Evolutionary conservation across 148 eudicot genomes (phyloP).

Genomic region (Heliamphora exappendiculata): DNA sequence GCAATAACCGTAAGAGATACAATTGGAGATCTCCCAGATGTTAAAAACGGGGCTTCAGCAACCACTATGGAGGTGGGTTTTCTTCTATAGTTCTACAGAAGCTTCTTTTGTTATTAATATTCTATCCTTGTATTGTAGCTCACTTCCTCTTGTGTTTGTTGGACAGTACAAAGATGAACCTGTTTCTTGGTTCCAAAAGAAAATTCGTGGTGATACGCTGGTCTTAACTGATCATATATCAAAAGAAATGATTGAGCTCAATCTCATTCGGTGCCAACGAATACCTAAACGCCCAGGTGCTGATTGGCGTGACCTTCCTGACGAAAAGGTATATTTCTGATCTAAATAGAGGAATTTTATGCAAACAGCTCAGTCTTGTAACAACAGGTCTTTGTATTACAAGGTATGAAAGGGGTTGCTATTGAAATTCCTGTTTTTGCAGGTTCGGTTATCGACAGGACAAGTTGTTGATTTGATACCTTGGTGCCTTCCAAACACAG

Average conservation of each 20-base stretch:
- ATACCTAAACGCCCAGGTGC: slow-evolving; percentile 87
- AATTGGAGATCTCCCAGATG: slow-evolving; percentile 93
- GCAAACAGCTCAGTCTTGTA: neutral
- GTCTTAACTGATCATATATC: slow-evolving; percentile 73
- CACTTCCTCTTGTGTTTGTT: slow-evolving; percentile 7
- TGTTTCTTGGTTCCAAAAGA: slow-evolving; percentile 87
- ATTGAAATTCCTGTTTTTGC: slow-evolving; percentile 14
- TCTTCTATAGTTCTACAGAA: neutral
- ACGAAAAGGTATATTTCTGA: slow-evolving; percentile 62
- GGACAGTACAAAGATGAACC: slow-evolving; percentile 77
- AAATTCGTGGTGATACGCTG: slow-evolving; percentile 53
- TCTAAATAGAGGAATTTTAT: neutral
- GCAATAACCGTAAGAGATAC: slow-evolving; percentile 93
- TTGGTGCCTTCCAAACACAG: slow-evolving; percentile 96
- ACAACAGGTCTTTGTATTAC: neutral
- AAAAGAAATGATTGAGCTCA: slow-evolving; percentile 87
- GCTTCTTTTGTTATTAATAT: neutral
- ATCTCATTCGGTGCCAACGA: slow-evolving; percentile 77
- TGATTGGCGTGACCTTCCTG: slow-evolving; percentile 97
- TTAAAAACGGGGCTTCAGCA: slow-evolving; percentile 72
- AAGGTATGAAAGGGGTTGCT: neutral
- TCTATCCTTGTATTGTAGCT: neutral
- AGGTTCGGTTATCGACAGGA: slow-evolving; percentile 75
- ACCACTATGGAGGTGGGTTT: slow-evolving; percentile 55
- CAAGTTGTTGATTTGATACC: slow-evolving; percentile 93